Base-by-base conservation (phyloP, 352 stramenopile species). In the Phytophthora kernoviae region DNA sequence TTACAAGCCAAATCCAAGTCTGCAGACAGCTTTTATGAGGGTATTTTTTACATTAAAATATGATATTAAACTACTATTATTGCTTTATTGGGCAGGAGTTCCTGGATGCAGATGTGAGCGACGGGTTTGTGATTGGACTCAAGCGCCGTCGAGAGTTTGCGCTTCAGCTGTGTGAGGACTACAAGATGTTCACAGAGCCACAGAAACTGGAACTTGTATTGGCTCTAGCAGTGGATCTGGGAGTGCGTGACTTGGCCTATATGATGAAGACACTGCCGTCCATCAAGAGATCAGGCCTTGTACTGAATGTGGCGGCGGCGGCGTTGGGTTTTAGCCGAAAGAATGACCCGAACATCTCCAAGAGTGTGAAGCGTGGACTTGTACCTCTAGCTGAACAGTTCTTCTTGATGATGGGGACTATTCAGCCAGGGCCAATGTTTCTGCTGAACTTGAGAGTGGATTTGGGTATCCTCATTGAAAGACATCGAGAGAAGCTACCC, bases 241-340 rank as follows among this genome's bases (percentile, higher is more conserved):
- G 86, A 1, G 79, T 92, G 45, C 79, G 89, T 49, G 86, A 95
- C 42, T 62, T 95, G 43, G 90, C 84, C 27, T 58, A 82, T 9
- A 91, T 93, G 77, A 84, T 95, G 53, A 90, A 91, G 46, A 86
- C 84, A 24, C 60, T 95, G 14, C 86, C 86, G 15, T 91, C 84
- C 20, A 78, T 93, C 20, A 79, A 84, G 42, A 69, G 84, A 8
- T 90, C 86, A 2, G 83, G 87, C n/a, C 62, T 95, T 22, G 86
- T 95, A 42, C 70, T 95, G 11, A 91, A 90, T 34, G 84, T 95
- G 33, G 70, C 91, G 46, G 79, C 84, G 0, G 82, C 86, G 1
- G 77, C 82, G 36, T 61, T 95, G 17, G 86, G 84, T 6, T 95
- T 95, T 47, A 89, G 74, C 45, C 79, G 80, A 10, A 89, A 88